phyloP scores from a whole-genome alignment of 1,284 basidiomycete genomes.

The Boletus sp. region DNA sequence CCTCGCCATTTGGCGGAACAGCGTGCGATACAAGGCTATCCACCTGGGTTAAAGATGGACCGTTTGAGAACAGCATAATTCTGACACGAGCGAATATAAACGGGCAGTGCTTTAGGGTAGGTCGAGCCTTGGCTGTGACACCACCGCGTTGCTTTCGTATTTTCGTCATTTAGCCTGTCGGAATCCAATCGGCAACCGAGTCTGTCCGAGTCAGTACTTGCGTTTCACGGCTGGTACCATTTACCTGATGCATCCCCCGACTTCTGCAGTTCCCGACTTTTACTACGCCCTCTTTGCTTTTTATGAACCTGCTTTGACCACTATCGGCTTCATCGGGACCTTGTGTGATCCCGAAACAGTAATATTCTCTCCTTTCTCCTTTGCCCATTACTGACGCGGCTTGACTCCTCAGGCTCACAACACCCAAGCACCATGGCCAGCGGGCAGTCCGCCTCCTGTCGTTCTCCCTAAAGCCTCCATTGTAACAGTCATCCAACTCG shows the following conservation, averaged over 20 bases:
- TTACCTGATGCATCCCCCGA: constrained; percentile 41
- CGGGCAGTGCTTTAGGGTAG: constrained; percentile 43
- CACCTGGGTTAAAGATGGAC: constrained; percentile 70
- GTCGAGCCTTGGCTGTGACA: constrained; percentile 19
- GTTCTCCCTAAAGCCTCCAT: constrained; percentile 62
- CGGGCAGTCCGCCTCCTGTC: constrained; percentile 47
- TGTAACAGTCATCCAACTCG: constrained; percentile 71
- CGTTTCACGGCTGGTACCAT: constrained; percentile 1
- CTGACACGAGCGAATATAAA: neutral
- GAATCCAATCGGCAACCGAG: too few relatives aligned
- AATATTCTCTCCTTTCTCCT: constrained; percentile 23
- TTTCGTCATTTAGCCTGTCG: neutral
- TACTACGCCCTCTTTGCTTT: constrained; percentile 74
- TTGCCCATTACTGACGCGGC: constrained; percentile 12
- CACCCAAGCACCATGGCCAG: constrained; percentile 72
- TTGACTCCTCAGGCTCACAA: constrained; percentile 61
- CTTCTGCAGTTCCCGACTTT: constrained; percentile 67
- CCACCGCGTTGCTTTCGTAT: too few relatives aligned
- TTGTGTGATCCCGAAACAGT: constrained; percentile 69
- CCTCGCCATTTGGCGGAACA: constrained; percentile 73
- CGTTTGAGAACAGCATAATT: too few relatives aligned
- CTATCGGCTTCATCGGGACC: constrained; percentile 65
- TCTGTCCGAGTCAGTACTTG: neutral
- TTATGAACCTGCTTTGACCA: constrained; percentile 72
- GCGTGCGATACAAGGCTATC: constrained; percentile 46